A percentile compares a stretch with the other conserved stretches of the same genome.
These are phyloP conservation scores for Neurospora terricola DNA, from an alignment of 495 filamentous ascomycete genomes.

Conservation along the genomic window DNA sequence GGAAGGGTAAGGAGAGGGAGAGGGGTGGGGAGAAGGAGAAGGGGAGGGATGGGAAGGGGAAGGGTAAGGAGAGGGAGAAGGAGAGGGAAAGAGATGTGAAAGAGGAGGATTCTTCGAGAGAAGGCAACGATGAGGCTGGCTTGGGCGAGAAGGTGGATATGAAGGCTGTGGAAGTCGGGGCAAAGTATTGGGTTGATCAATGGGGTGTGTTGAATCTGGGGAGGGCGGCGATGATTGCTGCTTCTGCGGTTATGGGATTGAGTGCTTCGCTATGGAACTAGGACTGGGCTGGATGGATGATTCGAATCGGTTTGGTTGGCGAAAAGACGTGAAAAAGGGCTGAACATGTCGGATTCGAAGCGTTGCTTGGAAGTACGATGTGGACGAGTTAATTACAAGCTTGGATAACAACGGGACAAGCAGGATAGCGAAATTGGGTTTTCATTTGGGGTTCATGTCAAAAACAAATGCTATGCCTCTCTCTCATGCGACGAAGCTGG, in stretches of 20 bases:
- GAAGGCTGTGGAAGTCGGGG: slow-evolving; percentile 25
- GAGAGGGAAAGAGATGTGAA: background rate
- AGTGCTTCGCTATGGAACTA: slow-evolving; percentile 5
- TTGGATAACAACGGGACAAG: background rate
- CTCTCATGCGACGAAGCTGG: background rate
- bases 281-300: background rate
- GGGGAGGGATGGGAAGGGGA: background rate
- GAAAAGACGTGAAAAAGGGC: background rate
- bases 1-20: background rate
- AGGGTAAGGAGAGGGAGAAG: background rate
- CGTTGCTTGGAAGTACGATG: background rate
- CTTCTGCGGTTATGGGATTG: slow-evolving; percentile 10
- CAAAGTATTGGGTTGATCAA: slow-evolving; percentile 39
- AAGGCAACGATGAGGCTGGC: background rate
- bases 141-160: slow-evolving; percentile 20
- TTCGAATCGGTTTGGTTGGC: no score
- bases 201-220: slow-evolving; percentile 48
- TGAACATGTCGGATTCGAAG: background rate
- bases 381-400: background rate
- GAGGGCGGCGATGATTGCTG: slow-evolving; percentile 23
- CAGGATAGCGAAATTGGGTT: background rate
- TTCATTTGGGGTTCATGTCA: background rate
- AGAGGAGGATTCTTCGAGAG: background rate
- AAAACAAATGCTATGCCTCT: background rate
- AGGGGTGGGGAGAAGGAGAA: background rate